Evolutionary conservation across 1,139 yeast genomes (phyloP).

Genomic region (Arxiozyma telluris): DNA sequence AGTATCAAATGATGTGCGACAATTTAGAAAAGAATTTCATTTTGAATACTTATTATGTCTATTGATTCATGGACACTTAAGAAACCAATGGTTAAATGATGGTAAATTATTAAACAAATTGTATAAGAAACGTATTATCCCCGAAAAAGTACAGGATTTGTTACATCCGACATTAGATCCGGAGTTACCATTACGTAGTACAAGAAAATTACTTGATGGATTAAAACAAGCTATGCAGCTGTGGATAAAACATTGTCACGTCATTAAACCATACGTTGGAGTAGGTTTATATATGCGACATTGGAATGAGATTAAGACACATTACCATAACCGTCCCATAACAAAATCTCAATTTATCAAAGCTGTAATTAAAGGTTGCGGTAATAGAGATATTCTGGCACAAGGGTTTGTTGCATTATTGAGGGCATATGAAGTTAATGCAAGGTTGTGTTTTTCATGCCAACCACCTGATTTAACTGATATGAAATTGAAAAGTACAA

Average conservation of each 20-base stretch:
- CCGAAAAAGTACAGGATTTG: conserved; percentile 38
- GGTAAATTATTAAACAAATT: conserved; percentile 35
- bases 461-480: conserved; percentile 85
- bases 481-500: conserved; percentile 11
- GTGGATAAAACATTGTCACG: conserved; percentile 54
- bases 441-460: conserved; percentile 68
- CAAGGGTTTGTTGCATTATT: conserved; percentile 80
- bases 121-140: conserved; percentile 35
- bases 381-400: conserved; percentile 72
- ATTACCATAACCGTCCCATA: conserved; percentile 21
- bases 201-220: conserved; percentile 70
- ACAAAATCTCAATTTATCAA: conserved; percentile 36
- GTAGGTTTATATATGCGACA: conserved; percentile 40
- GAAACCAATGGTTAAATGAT: conserved; percentile 73
- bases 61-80: conserved; percentile 53
- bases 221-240: conserved; percentile 51
- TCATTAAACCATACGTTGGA: conserved; percentile 32
- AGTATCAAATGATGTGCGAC: conserved; percentile 48
- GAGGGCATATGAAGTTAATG: conserved; percentile 60
- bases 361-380: conserved; percentile 41
- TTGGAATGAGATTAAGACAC: conserved; percentile 47
- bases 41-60: conserved; percentile 48
- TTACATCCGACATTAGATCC: conserved; percentile 39
- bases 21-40: conserved; percentile 47
- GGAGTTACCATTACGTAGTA: conserved; percentile 37